Percentiles rank a stretch among this genome's conserved stretches.
Conservation (phyloP, 2,329 filamentous ascomycete species). For the Dactylellina haptotyla region DNA sequence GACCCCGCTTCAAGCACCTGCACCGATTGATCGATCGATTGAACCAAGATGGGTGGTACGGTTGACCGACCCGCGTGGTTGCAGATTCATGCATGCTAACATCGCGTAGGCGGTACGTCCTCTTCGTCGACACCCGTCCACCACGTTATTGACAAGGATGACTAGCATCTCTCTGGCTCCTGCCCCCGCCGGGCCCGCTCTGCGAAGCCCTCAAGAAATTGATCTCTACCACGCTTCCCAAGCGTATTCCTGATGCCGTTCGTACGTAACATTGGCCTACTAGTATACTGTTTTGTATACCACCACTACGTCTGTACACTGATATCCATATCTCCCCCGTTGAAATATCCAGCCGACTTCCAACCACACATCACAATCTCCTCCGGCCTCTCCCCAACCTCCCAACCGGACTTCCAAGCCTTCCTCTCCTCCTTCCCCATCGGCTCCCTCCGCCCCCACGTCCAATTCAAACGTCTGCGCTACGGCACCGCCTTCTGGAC, state of each 20-base stretch:
- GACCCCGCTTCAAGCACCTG: no score
- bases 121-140: neutral
- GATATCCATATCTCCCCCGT: neutral
- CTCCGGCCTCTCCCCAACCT: conserved; percentile 46
- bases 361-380: conserved; percentile 57
- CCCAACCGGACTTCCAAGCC: conserved; percentile 35
- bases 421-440: conserved; percentile 47
- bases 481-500: conserved; percentile 57
- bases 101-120: conserved; percentile 38
- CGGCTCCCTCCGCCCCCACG: neutral
- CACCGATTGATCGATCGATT: neutral
- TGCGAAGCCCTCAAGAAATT: conserved; percentile 45
- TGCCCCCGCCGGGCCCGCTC: conserved; percentile 41
- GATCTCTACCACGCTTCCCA: conserved; percentile 55
- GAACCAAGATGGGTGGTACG: conserved; percentile 1
- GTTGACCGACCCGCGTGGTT: neutral
- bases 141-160: neutral
- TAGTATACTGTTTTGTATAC: neutral
- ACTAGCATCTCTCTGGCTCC: conserved; percentile 57
- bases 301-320: neutral
- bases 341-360: conserved; percentile 51
- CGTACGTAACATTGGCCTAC: conserved; percentile 22
- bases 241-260: conserved; percentile 47
- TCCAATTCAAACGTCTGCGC: conserved; percentile 54
- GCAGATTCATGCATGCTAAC: neutral